These are phyloP conservation scores for Botrytis cinerea DNA, from an alignment of 2,329 filamentous ascomycete genomes.

Conservation along the genomic window DNA sequence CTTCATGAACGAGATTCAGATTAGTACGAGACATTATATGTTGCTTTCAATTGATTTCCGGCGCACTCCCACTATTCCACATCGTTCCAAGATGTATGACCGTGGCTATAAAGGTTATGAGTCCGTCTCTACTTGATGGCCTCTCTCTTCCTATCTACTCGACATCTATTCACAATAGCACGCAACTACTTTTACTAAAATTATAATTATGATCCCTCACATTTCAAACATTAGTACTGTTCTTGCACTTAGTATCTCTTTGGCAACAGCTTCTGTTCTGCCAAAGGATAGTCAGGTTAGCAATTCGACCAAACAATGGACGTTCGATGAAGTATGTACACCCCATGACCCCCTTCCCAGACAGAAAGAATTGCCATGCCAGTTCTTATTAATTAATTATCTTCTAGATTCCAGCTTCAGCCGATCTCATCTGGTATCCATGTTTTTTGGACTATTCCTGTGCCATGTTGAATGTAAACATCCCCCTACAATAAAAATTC, in stretches of 20 bases:
- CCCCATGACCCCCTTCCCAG: background rate
- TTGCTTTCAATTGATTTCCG: background rate
- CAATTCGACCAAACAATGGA: constrained; percentile 17
- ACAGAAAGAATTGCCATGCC: background rate
- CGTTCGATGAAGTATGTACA: constrained; percentile 13
- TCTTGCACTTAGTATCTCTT: background rate
- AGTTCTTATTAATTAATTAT: constrained; percentile 9
- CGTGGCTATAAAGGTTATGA: background rate
- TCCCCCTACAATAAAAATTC: background rate
- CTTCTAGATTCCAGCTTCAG: constrained; percentile 25
- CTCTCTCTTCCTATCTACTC: background rate
- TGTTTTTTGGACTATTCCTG: constrained; percentile 24
- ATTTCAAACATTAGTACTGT: background rate
- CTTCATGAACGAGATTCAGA: background rate
- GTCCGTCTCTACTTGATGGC: no score
- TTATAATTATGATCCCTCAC: background rate
- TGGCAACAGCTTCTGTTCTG: background rate
- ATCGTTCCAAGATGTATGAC: background rate
- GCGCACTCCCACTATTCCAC: background rate
- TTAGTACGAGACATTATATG: background rate
- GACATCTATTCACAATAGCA: background rate
- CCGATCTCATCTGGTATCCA: constrained; percentile 25
- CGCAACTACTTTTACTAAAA: background rate
- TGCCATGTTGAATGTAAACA: constrained; percentile 26
- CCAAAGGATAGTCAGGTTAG: background rate